phyloP scores from a whole-genome alignment of 2,329 filamentous ascomycete species.

The Pleurostoma richardsiae region DNA sequence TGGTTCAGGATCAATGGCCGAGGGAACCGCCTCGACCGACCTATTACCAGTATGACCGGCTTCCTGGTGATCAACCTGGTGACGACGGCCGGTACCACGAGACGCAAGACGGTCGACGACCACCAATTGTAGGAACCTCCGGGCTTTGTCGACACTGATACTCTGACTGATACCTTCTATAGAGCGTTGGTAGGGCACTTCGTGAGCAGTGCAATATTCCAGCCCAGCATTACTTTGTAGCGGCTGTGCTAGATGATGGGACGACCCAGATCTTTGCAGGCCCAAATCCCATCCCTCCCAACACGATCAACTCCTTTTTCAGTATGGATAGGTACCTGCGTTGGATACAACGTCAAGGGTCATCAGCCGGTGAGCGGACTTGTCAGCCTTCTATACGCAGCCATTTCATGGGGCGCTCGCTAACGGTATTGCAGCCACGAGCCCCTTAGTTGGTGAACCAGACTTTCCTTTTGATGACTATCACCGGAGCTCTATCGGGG shows the following conservation, averaged over 20 bases:
- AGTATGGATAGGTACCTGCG: conserved; percentile 28
- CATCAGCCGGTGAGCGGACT: not conserved
- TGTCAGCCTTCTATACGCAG: not conserved
- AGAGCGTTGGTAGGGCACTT: conserved; percentile 48
- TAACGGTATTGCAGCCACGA: conserved; percentile 9
- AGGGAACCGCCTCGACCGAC: not conserved
- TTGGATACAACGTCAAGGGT: no score
- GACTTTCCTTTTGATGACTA: conserved; percentile 3
- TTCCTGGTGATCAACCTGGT: not conserved
- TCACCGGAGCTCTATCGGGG: conserved; percentile 13
- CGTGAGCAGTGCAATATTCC: conserved; percentile 47
- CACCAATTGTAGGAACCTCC: not conserved
- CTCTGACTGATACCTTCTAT: not conserved
- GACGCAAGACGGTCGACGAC: not conserved
- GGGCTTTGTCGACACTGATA: no score
- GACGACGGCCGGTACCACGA: not conserved
- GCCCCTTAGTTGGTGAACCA: conserved; percentile 14
- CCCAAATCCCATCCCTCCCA: conserved; percentile 31
- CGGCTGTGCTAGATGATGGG: conserved; percentile 42
- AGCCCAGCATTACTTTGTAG: conserved; percentile 47
- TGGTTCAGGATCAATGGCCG: not conserved
- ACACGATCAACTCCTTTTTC: conserved; percentile 40
- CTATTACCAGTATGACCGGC: not conserved
- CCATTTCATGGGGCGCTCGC: not conserved
- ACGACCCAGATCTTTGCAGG: conserved; percentile 39